These are phyloP conservation scores for Linanthus parryae DNA, from an alignment of 148 eudicot species.

Conservation along the genomic window DNA sequence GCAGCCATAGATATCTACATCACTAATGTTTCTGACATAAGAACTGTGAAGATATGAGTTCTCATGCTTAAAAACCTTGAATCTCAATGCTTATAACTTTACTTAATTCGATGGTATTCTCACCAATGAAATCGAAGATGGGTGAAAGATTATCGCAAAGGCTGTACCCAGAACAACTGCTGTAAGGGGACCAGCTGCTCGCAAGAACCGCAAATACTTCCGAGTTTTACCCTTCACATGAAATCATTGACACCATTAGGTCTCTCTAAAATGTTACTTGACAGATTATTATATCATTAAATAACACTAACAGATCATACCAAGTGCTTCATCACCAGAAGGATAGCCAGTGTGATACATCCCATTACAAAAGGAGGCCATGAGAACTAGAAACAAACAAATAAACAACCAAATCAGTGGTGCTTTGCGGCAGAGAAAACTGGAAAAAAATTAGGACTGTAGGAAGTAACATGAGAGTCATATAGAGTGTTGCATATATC, in stretches of 20 bases:
- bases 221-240: conserved; percentile 63
- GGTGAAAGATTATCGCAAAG: conserved; percentile 63
- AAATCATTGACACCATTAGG: conserved; percentile 6
- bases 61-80: background rate
- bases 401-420: conserved; percentile 15
- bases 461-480: no score
- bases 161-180: conserved; percentile 82
- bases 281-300: background rate
- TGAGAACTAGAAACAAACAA: conserved; percentile 78
- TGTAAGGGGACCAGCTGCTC: conserved; percentile 89
- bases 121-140: conserved; percentile 85
- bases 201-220: conserved; percentile 59
- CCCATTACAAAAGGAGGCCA: conserved; percentile 94
- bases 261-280: background rate
- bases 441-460: conserved; percentile 1
- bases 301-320: conserved; percentile 26
- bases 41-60: no score
- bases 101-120: conserved; percentile 24
- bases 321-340: conserved; percentile 83
- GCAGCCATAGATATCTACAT: no score
- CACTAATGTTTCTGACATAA: no score
- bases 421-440: conserved; percentile 1
- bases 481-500: no score
- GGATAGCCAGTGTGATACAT: conserved; percentile 57
- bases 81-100: no score